A percentile compares a stretch with the other conserved stretches of the same genome.
Evolutionary conservation across 1,284 basidiomycete species (phyloP).

Genomic region (Somion occarium): DNA sequence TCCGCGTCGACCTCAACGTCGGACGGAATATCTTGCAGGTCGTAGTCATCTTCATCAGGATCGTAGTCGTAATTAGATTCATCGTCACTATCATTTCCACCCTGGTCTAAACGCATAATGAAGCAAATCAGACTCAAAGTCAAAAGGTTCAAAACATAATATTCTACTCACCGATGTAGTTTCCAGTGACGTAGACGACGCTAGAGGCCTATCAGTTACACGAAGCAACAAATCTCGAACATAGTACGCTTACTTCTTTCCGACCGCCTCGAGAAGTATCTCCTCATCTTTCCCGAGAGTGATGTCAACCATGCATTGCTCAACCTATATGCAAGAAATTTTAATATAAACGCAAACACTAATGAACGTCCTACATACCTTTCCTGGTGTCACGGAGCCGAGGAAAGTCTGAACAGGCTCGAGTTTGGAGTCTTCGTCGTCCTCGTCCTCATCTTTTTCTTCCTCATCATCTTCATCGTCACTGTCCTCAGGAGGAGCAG

Average conservation of each 20-base stretch:
- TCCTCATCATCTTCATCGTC: conserved; percentile 49
- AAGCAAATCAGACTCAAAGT: background rate
- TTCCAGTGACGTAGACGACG: conserved; percentile 83
- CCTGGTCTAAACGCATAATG: conserved; percentile 39
- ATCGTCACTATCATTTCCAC: conserved; percentile 27
- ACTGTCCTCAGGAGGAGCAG: conserved; percentile 13
- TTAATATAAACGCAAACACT: background rate
- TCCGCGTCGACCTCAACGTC: conserved; percentile 66
- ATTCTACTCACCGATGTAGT: conserved; percentile 69
- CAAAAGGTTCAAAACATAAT: conserved; percentile 9
- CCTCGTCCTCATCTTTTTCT: conserved; percentile 41
- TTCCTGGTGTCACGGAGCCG: conserved; percentile 69
- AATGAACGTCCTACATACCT: conserved; percentile 38
- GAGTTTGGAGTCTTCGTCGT: conserved; percentile 31
- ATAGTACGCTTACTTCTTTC: conserved; percentile 76
- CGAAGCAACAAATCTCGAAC: conserved; percentile 4
- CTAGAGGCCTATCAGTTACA: conserved; percentile 33
- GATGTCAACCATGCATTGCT: conserved; percentile 76
- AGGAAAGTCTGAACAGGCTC: conserved; percentile 44
- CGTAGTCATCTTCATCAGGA: conserved; percentile 49
- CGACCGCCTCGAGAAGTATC: conserved; percentile 69
- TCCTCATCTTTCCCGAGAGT: conserved; percentile 72
- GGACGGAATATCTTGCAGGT: conserved; percentile 69
- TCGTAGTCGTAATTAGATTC: conserved; percentile 37
- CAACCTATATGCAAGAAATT: conserved; percentile 46